A percentile compares a stretch with the other conserved stretches of the same genome.
phyloP scores from a whole-genome alignment of 2,329 filamentous ascomycete genomes.

The Leptographium galeiforme region DNA sequence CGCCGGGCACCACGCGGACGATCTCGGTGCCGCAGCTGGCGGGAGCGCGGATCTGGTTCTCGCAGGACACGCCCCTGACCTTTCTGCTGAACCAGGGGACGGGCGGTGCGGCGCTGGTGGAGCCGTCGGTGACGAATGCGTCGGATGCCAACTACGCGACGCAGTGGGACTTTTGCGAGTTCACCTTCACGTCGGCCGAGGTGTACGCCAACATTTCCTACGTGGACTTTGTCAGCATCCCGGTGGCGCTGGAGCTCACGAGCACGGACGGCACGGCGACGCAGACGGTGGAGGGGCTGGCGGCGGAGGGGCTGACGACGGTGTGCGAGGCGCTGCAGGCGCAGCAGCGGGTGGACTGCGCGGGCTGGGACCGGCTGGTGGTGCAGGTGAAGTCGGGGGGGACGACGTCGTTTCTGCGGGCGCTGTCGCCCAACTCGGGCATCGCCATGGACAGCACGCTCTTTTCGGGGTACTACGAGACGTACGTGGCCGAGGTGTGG shows the following conservation, averaged over 20 bases:
- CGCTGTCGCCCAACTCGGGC: slow-evolving; percentile 39
- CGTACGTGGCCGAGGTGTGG: slow-evolving; percentile 40
- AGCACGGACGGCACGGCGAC: slow-evolving; percentile 27
- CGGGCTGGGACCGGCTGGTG: slow-evolving; percentile 39
- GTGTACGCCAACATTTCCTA: slow-evolving; percentile 58
- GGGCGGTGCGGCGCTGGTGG: slow-evolving; percentile 53
- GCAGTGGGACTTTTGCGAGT: slow-evolving; percentile 56
- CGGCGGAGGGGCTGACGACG: slow-evolving; percentile 28
- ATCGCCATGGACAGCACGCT: slow-evolving; percentile 27
- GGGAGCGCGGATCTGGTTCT: slow-evolving; percentile 62
- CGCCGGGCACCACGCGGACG: slow-evolving; percentile 42
- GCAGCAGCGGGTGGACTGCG: slow-evolving; percentile 31
- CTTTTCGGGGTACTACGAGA: slow-evolving; percentile 35
- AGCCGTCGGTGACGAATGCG: slow-evolving; percentile 57
- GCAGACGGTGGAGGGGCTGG: slow-evolving; percentile 36
- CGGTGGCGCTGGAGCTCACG: slow-evolving; percentile 43
- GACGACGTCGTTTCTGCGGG: slow-evolving; percentile 24
- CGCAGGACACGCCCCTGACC: slow-evolving; percentile 42
- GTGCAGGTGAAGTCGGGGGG: slow-evolving; percentile 23
- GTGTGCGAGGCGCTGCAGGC: slow-evolving; percentile 30
- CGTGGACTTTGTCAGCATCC: slow-evolving; percentile 61
- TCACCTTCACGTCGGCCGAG: slow-evolving; percentile 48
- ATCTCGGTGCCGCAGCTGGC: slow-evolving; percentile 57
- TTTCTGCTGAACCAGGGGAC: slow-evolving; percentile 53
- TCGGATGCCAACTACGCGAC: slow-evolving; percentile 48